These are phyloP conservation scores for Ustilago shanxiensis DNA, from an alignment of 1,284 basidiomycete species.

Conservation along the genomic window DNA sequence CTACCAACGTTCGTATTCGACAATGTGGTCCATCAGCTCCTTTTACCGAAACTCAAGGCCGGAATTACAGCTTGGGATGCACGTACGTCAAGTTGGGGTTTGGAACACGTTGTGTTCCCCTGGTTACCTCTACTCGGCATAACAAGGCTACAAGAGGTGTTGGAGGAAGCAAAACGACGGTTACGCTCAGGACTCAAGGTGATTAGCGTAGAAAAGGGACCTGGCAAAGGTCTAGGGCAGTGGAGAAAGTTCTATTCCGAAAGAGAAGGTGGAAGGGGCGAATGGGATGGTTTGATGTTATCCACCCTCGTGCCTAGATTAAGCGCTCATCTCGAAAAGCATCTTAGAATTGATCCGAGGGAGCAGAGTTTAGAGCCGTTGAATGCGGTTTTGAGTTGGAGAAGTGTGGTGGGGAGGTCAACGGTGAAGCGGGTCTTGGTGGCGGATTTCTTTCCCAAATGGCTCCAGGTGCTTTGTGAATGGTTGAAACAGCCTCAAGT, in stretches of 20 bases:
- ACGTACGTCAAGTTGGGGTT: slow-evolving; percentile 48
- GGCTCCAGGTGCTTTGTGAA: slow-evolving; percentile 88
- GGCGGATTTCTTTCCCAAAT: slow-evolving; percentile 93
- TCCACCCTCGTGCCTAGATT: slow-evolving; percentile 92
- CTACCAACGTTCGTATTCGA: slow-evolving; percentile 91
- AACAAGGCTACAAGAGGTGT: slow-evolving; percentile 79
- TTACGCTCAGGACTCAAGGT: slow-evolving; percentile 81
- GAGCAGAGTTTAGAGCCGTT: slow-evolving; percentile 82
- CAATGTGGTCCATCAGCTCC: slow-evolving; percentile 93
- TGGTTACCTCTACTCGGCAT: slow-evolving; percentile 88
- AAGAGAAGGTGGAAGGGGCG: slow-evolving; percentile 64
- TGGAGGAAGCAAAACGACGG: slow-evolving; percentile 87
- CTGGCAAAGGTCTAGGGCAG: slow-evolving; percentile 31
- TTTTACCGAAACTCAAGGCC: slow-evolving; percentile 88
- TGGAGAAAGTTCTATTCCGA: slow-evolving; percentile 51
- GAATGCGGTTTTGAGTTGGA: slow-evolving; percentile 83
- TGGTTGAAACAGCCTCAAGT: slow-evolving; percentile 88
- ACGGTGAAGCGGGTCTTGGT: slow-evolving; percentile 72
- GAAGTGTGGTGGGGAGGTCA: slow-evolving; percentile 75
- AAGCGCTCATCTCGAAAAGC: slow-evolving; percentile 80
- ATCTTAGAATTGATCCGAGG: slow-evolving; percentile 88
- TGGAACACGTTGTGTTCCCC: slow-evolving; percentile 90
- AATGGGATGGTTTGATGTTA: slow-evolving; percentile 92
- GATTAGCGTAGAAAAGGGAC: slow-evolving; percentile 74
- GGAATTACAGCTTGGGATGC: slow-evolving; percentile 81